Percentiles rank a stretch among this genome's conserved stretches.
phyloP scores from a whole-genome alignment of 768 basidiomycete species.

The Termitomyces sp. region DNA sequence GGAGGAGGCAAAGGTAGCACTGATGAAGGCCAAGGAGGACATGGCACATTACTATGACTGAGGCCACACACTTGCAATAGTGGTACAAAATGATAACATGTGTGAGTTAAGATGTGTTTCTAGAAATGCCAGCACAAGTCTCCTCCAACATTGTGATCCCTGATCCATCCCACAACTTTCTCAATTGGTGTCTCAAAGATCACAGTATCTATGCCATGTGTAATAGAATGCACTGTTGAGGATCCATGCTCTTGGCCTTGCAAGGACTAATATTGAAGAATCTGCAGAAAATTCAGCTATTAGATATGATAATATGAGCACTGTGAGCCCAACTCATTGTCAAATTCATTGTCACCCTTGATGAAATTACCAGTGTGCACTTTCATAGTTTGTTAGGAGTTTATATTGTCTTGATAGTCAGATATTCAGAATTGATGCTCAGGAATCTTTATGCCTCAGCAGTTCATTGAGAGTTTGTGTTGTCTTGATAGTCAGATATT shows the following conservation, averaged over 20 bases:
- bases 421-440: slow-evolving; percentile 48
- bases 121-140: slow-evolving; percentile 33
- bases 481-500: slow-evolving; percentile 33
- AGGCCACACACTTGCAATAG: too few species aligned
- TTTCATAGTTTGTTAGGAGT: slow-evolving; percentile 40
- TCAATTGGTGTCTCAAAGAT: slow-evolving; percentile 55
- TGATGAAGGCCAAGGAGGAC: too few species aligned
- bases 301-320: not conserved
- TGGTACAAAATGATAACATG: slow-evolving; percentile 31
- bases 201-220: slow-evolving; percentile 55
- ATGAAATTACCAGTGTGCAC: slow-evolving; percentile 65
- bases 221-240: slow-evolving; percentile 68
- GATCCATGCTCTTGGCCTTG: slow-evolving; percentile 74
- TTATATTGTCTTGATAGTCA: slow-evolving; percentile 29
- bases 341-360: slow-evolving; percentile 53
- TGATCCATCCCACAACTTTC: slow-evolving; percentile 40
- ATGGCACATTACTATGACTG: too few species aligned
- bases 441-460: too few species aligned
- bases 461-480: slow-evolving; percentile 29
- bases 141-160: slow-evolving; percentile 56
- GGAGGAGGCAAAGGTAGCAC: too few species aligned
- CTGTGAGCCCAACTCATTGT: slow-evolving; percentile 37
- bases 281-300: slow-evolving; percentile 14
- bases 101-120: slow-evolving; percentile 23
- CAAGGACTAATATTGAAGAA: slow-evolving; percentile 75